These are phyloP conservation scores for Solanum commersonii DNA, from an alignment of 257 asterid species.

Conservation along the genomic window DNA sequence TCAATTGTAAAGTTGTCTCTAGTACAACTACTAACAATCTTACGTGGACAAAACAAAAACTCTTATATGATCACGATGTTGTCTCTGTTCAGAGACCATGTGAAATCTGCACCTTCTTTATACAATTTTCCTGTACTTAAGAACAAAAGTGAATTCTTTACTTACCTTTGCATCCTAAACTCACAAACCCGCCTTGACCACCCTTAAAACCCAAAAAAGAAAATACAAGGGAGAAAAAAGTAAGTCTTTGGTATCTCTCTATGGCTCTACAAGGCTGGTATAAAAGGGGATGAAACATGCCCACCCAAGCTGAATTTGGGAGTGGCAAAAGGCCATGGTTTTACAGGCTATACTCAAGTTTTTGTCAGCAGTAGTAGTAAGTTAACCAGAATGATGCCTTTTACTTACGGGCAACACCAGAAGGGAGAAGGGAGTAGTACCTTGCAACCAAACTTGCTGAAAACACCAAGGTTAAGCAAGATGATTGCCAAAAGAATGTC, in stretches of 20 bases:
- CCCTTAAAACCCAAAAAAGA: not conserved
- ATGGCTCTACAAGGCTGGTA: not conserved
- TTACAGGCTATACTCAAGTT: not conserved
- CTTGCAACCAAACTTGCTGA: conserved; percentile 20
- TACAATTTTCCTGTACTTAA: not conserved
- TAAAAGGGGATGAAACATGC: not conserved
- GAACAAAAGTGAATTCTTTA: not conserved
- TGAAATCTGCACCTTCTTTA: not conserved
- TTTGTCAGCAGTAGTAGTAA: not conserved
- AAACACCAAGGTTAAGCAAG: conserved; percentile 20
- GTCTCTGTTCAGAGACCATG: not conserved
- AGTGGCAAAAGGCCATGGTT: not conserved
- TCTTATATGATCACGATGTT: not conserved
- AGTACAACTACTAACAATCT: not conserved
- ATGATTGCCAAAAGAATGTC: conserved; percentile 20
- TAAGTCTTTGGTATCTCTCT: not conserved
- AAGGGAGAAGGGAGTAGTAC: not conserved
- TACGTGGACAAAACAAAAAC: not conserved
- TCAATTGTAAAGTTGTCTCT: not conserved
- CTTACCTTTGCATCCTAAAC: not conserved
- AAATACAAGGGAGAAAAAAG: not conserved
- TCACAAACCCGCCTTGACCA: not conserved
- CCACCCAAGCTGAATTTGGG: not conserved
- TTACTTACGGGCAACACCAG: not conserved
- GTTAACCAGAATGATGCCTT: not conserved